These are phyloP conservation scores for Trichoderma citrinoviride DNA, from an alignment of 2,329 filamentous ascomycete genomes.

Conservation along the genomic window DNA sequence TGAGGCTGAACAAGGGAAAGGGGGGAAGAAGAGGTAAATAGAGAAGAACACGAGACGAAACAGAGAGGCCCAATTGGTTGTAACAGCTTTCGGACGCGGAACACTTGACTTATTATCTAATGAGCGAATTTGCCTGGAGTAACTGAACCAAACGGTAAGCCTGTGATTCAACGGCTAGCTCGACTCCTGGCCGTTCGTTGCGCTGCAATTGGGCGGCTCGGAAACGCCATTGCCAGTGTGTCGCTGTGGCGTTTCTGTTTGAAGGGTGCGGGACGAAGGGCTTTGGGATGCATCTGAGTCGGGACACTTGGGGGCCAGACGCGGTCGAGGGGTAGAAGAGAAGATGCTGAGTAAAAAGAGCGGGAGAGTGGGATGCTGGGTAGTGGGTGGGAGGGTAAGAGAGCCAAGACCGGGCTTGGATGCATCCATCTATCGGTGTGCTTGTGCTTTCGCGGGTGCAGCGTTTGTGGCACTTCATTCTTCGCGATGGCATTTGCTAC, in stretches of 20 bases:
- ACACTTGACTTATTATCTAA: neutral
- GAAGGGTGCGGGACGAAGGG: conserved; percentile 1
- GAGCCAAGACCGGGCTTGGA: neutral
- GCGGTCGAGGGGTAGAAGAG: neutral
- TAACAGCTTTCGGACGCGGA: neutral
- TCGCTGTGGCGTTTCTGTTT: conserved; percentile 5
- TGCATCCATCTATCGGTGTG: conserved; percentile 5
- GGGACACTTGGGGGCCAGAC: neutral
- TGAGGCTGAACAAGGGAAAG: neutral
- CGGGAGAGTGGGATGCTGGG: neutral
- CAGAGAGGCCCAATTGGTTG: conserved; percentile 4
- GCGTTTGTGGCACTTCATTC: neutral
- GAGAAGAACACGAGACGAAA: neutral
- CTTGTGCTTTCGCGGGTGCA: neutral
- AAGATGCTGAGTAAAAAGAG: neutral
- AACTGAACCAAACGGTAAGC: neutral
- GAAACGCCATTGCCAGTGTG: conserved; percentile 5
- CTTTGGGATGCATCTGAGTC: neutral
- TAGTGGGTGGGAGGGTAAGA: neutral
- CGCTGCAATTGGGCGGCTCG: conserved; percentile 2
- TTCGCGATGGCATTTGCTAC: neutral
- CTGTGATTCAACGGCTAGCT: neutral
- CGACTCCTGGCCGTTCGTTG: too few relatives aligned
- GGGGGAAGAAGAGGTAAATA: neutral
- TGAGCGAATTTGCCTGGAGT: conserved; percentile 7